These are phyloP conservation scores for Puya raimondii DNA, from an alignment of 176 grass and related monocot species.

Conservation along the genomic window DNA sequence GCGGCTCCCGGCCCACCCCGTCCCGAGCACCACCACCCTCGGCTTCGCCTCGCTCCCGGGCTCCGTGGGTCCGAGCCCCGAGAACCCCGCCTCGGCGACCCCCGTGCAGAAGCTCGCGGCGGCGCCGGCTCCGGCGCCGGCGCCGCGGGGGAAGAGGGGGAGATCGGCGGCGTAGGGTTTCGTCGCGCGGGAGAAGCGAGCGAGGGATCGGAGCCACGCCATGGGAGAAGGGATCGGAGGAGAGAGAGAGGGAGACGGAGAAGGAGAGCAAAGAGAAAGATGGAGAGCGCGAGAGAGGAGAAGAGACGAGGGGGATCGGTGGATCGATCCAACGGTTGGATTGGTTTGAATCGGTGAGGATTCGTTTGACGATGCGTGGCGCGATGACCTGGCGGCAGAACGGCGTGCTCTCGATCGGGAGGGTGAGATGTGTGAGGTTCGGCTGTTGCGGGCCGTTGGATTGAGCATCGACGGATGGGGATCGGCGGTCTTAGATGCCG, in stretches of 20 bases:
- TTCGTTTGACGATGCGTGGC: conserved; percentile 10
- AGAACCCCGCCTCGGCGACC: conserved; percentile 16
- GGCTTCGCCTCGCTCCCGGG: conserved; percentile 55
- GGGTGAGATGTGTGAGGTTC: conserved; percentile 2
- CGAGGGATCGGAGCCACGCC: conserved; percentile 23
- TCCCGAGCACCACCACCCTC: conserved; percentile 81
- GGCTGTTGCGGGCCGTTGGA: conserved; percentile 3
- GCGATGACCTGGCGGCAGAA: not conserved
- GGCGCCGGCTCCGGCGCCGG: not conserved
- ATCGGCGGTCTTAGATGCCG: not conserved
- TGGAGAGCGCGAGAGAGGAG: not conserved
- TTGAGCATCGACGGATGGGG: conserved; percentile 4
- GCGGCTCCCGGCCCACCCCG: conserved; percentile 84
- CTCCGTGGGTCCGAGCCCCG: conserved; percentile 52
- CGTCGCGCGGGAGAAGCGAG: conserved; percentile 13
- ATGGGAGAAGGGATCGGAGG: conserved; percentile 17
- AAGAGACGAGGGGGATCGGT: no score
- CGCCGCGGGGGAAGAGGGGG: conserved; percentile 6
- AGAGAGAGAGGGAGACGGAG: conserved; percentile 27
- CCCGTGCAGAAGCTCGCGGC: conserved; percentile 1
- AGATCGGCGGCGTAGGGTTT: not conserved
- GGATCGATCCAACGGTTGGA: no score
- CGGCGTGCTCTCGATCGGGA: conserved; percentile 10
- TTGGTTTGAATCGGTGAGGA: no score
- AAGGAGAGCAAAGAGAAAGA: not conserved